phyloP scores from a whole-genome alignment of 768 basidiomycete genomes.

The Tulasnella sp. region DNA sequence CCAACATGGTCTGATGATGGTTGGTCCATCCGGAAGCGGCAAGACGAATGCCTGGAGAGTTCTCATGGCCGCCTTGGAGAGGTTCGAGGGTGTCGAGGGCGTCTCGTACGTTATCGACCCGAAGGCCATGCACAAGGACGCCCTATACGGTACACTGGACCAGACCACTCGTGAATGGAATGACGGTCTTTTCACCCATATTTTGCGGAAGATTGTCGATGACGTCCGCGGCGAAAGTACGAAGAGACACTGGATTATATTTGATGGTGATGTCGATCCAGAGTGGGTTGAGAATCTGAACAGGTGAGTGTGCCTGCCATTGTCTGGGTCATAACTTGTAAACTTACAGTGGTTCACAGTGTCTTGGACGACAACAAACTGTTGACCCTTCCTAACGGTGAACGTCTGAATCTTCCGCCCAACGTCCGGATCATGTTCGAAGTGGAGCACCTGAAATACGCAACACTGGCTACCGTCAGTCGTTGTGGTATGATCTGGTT shows the following conservation, averaged over 20 bases:
- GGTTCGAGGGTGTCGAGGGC: constrained; percentile 84
- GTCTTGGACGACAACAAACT: constrained; percentile 98
- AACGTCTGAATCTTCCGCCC: constrained; percentile 89
- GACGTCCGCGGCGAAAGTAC: constrained; percentile 95
- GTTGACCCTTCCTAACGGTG: constrained; percentile 92
- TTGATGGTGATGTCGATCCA: constrained; percentile 98
- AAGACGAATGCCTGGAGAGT: constrained; percentile 98
- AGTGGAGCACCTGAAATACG: constrained; percentile 93
- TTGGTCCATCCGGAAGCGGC: constrained; percentile 91
- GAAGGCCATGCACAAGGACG: constrained; percentile 98
- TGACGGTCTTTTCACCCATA: constrained; percentile 95
- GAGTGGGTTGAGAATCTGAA: constrained; percentile 99
- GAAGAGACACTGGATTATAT: constrained; percentile 98
- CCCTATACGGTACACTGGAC: constrained; percentile 92
- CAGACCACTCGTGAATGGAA: constrained; percentile 98
- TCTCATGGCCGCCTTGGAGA: constrained; percentile 76
- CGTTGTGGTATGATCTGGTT: constrained; percentile 99
- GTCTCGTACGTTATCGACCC: constrained; percentile 95
- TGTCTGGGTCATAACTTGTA: neutral
- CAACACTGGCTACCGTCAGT: constrained; percentile 96
- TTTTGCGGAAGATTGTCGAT: constrained; percentile 94
- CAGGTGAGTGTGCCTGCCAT: constrained; percentile 44
- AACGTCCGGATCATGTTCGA: constrained; percentile 99
- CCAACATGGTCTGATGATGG: constrained; percentile 99
- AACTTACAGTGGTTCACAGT: constrained; percentile 34